Base-by-base conservation (phyloP, 257 asterid species). In the Salvia hispanica region DNA sequence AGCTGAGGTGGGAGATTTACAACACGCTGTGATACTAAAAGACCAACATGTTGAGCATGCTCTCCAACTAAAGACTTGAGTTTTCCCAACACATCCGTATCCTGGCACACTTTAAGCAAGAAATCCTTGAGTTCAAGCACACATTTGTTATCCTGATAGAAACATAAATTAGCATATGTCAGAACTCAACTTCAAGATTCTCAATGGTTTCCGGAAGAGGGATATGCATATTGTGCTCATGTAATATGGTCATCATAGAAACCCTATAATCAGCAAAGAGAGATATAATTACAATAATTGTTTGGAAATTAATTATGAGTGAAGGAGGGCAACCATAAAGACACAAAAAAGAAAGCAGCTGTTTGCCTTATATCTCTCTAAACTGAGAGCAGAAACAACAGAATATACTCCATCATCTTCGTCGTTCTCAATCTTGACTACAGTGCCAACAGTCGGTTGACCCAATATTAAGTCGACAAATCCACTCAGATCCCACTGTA, bases 1-100 rank as follows among this genome's bases (percentile, higher is more conserved):
- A 94, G 92, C 85, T 91, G 96, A 75, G 96, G 91, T 13, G 99
- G 96, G 74, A 91, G 95, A 79, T 94, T 94, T 34, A 85, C 92
- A 34, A 91, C 96, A 54, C 88, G 85, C 63, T 80, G 99, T 42
- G 96, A 91, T 69, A 94, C 86, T 66, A 91, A 34, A 58, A 94
- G 95, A 58, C 99, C 98, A 50, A 84, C 85, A 14, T 78, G 81
- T 31, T 62, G 57, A 3, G 79, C 85, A 67, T 63, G 68, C 55
- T 83, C 87, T 40, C 72, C 85, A 31, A 94, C 37, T 40, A 91
- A 54, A 58, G 80, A 65, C 66, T 74, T 78, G 71, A 94, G 83
- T 33, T 81, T 84, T 58, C 76, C 51, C 6, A 62, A 55, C 40
- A 63, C 78, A 56, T 83, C 73, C 57, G 46, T 71, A 71, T 77